Evolutionary conservation across 495 filamentous ascomycete species (phyloP).

Genomic region (Neurospora tetrasperma): DNA sequence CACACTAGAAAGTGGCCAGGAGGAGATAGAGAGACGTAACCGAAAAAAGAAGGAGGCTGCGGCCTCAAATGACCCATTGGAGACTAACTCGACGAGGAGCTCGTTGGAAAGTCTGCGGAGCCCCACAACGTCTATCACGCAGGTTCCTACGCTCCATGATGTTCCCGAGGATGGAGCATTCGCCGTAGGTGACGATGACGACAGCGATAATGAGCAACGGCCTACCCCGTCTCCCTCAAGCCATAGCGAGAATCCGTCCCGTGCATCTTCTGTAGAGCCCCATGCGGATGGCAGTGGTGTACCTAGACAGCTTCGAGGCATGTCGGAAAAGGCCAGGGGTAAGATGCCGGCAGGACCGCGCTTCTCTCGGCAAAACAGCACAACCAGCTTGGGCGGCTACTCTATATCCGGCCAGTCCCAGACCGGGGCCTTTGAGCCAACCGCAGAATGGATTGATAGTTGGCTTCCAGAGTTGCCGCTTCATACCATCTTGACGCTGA

Average conservation of each 20-base stretch:
- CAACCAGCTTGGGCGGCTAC: conserved; percentile 66
- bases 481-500: conserved; percentile 77
- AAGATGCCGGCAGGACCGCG: conserved; percentile 87
- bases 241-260: conserved; percentile 58
- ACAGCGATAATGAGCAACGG: conserved; percentile 61
- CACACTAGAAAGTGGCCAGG: conserved; percentile 88
- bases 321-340: conserved; percentile 95
- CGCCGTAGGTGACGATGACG: conserved; percentile 76
- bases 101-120: conserved; percentile 66
- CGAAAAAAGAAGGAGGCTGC: conserved; percentile 61
- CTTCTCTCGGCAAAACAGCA: conserved; percentile 90
- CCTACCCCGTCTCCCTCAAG: conserved; percentile 63
- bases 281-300: conserved; percentile 60
- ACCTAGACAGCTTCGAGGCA: conserved; percentile 81
- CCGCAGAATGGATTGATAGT: conserved; percentile 73
- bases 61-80: conserved; percentile 33
- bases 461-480: conserved; percentile 91
- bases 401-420: conserved; percentile 41
- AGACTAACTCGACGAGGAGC: conserved; percentile 40
- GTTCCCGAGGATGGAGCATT: conserved; percentile 78
- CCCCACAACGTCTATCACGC: conserved; percentile 43
- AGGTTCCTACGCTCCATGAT: conserved; percentile 54
- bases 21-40: conserved; percentile 78
- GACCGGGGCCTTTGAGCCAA: conserved; percentile 62
- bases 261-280: conserved; percentile 61